Evolutionary conservation across 768 basidiomycete species (phyloP).

Genomic region (Tephrocybe sp.): DNA sequence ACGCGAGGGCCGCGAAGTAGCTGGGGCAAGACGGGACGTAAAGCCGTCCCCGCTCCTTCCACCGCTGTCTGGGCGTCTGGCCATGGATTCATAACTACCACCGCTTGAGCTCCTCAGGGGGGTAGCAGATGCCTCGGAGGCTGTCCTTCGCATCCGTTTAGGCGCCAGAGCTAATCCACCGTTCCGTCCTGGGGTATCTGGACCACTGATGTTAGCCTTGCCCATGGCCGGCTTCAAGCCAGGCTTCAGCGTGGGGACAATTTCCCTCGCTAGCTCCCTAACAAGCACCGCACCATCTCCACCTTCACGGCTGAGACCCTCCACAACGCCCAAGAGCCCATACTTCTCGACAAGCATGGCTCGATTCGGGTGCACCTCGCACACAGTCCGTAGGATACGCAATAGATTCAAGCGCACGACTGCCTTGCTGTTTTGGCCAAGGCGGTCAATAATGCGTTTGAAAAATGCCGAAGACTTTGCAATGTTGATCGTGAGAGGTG

Average conservation of each 20-base stretch:
- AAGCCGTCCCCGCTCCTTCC: slow-evolving; percentile 4
- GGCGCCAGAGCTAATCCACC: slow-evolving; percentile 44
- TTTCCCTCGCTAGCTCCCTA: slow-evolving; percentile 83
- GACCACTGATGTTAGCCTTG: slow-evolving; percentile 21
- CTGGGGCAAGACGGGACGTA: slow-evolving; percentile 28
- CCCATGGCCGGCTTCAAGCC: slow-evolving; percentile 54
- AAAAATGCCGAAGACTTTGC: slow-evolving; percentile 81
- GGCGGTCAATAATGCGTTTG: slow-evolving; percentile 80
- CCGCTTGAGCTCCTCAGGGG: slow-evolving; percentile 14
- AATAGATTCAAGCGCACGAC: slow-evolving; percentile 90
- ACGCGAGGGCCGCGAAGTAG: slow-evolving; percentile 38
- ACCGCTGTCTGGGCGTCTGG: slow-evolving; percentile 3
- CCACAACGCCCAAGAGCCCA: slow-evolving; percentile 78
- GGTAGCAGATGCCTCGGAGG: slow-evolving; percentile 61
- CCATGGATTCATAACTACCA: slow-evolving; percentile 17
- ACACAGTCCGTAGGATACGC: slow-evolving; percentile 78
- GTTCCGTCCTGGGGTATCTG: slow-evolving; percentile 21
- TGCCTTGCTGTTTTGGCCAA: slow-evolving; percentile 69
- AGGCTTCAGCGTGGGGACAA: slow-evolving; percentile 73
- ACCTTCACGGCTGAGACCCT: slow-evolving; percentile 67
- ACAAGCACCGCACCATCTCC: slow-evolving; percentile 89
- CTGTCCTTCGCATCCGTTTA: slow-evolving; percentile 62
- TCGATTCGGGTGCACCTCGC: slow-evolving; percentile 87
- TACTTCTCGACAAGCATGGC: slow-evolving; percentile 80
- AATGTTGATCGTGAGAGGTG: slow-evolving; percentile 68